phyloP scores from a whole-genome alignment of 2,329 filamentous ascomycete species.

The Diaporthe caulivora region DNA sequence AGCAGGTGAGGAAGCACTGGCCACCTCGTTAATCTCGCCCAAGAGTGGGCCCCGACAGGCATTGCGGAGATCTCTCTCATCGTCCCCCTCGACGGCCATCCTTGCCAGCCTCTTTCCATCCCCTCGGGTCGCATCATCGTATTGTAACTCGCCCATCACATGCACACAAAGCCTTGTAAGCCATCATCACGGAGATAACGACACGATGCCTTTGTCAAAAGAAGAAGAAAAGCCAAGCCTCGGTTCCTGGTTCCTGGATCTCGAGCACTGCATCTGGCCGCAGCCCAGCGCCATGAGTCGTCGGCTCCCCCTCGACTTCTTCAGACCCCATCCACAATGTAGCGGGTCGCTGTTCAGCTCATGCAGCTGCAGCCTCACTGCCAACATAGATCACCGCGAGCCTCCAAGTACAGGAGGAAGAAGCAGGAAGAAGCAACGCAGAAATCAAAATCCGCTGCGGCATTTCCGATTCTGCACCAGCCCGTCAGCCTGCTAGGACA shows the following conservation, averaged over 20 bases:
- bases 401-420: background rate
- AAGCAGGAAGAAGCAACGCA: background rate
- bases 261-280: constrained; percentile 1
- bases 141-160: background rate
- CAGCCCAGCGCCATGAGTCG: constrained; percentile 22
- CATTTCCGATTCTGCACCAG: background rate
- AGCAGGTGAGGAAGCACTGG: background rate
- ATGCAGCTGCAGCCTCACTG: constrained; percentile 2
- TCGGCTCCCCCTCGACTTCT: background rate
- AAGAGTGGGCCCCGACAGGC: constrained; percentile 14
- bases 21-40: constrained; percentile 28
- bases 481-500: background rate
- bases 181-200: background rate
- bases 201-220: background rate
- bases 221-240: background rate
- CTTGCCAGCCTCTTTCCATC: background rate
- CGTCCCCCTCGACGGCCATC: no score
- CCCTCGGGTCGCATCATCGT: background rate
- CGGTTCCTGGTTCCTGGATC: constrained; percentile 15
- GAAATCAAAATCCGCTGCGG: background rate
- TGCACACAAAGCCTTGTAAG: background rate
- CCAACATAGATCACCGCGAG: background rate
- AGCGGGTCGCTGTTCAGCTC: constrained; percentile 10
- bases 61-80: background rate
- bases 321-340: background rate